Percentiles rank a stretch among this genome's conserved stretches.
Conservation (phyloP, 768 basidiomycete species). For the Podaxis sp. region DNA sequence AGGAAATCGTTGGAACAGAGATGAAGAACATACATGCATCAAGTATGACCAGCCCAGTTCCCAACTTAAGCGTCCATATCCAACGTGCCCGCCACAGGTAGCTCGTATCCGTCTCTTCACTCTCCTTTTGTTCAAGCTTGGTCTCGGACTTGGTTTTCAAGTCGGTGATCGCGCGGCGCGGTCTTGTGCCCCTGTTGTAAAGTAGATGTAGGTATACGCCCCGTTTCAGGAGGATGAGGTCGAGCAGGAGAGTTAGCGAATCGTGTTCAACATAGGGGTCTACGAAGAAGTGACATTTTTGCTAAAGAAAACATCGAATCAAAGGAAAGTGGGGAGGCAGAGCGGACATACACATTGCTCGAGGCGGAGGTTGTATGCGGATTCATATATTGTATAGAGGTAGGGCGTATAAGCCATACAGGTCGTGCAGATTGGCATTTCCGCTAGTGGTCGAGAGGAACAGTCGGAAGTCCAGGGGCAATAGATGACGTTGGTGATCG, state of each 20-base stretch:
- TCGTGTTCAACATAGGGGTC: constrained; percentile 91
- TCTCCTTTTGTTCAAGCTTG: not conserved
- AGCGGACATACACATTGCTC: constrained; percentile 70
- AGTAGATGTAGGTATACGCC: constrained; percentile 81
- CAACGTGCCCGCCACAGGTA: constrained; percentile 35
- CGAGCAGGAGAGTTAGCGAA: constrained; percentile 65
- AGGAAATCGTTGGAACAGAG: constrained; percentile 11
- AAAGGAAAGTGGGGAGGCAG: not conserved
- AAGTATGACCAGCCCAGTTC: constrained; percentile 53
- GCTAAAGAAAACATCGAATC: constrained; percentile 30
- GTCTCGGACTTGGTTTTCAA: constrained; percentile 13
- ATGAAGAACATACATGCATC: constrained; percentile 63
- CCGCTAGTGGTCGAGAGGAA: not conserved
- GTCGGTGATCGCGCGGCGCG: constrained; percentile 38
- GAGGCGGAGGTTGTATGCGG: constrained; percentile 72
- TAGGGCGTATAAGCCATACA: constrained; percentile 65
- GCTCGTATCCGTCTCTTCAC: not conserved
- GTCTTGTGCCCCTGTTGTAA: constrained; percentile 74
- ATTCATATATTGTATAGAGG: constrained; percentile 82
- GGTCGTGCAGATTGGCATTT: constrained; percentile 79
- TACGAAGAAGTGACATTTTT: constrained; percentile 62
- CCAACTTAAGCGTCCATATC: constrained; percentile 58
- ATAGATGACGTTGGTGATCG: not conserved
- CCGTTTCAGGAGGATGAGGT: constrained; percentile 78
- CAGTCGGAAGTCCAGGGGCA: not conserved